Evolutionary conservation across 2,329 filamentous ascomycete genomes (phyloP).

Genomic region (Lachnellula subtilissima): DNA sequence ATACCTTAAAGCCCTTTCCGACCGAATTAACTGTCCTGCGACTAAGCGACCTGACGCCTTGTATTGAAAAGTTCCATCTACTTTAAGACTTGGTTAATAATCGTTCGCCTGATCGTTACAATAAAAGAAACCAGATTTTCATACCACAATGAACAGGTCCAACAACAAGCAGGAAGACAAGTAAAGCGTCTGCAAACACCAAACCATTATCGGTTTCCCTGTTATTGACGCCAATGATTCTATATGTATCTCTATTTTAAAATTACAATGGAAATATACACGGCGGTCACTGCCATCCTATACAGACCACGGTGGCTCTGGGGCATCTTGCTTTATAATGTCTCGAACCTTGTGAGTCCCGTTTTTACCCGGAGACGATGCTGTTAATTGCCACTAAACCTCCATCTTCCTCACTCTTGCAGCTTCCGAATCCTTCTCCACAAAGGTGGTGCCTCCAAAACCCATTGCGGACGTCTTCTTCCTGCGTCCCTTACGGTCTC

Average conservation of each 20-base stretch:
- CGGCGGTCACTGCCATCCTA: background rate
- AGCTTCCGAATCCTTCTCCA: conserved; percentile 29
- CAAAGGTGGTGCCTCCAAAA: conserved; percentile 41
- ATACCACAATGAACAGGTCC: too few species aligned
- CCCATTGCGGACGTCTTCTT: conserved; percentile 54
- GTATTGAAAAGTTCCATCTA: too few species aligned
- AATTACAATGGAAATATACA: background rate
- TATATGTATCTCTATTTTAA: background rate
- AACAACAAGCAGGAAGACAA: background rate
- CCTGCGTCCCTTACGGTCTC: conserved; percentile 67
- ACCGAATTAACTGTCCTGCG: too few species aligned
- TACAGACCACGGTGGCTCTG: background rate
- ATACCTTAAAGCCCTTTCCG: too few species aligned
- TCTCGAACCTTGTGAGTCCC: too few species aligned
- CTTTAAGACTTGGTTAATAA: too few species aligned
- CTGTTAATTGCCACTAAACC: background rate
- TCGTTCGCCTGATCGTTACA: too few species aligned
- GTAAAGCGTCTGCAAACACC: background rate
- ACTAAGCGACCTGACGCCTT: too few species aligned
- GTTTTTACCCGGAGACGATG: too few species aligned
- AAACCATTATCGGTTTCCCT: background rate
- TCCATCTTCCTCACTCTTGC: conserved; percentile 30
- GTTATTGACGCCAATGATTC: background rate
- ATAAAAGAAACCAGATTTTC: too few species aligned
- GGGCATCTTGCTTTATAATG: background rate